Conservation (phyloP, 257 asterid genomes). For the Primulina huaijiensis region DNA sequence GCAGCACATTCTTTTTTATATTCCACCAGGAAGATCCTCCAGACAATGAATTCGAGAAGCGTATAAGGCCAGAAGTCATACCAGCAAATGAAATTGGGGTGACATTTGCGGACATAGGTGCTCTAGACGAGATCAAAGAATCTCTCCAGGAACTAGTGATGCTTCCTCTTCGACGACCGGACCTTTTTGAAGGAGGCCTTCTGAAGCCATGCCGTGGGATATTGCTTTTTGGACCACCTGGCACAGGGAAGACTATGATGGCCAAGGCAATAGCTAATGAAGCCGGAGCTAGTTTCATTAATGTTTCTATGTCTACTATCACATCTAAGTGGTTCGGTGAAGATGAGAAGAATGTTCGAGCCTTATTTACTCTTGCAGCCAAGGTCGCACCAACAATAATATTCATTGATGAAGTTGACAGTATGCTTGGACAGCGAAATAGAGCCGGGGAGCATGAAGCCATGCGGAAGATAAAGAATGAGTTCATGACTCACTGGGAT, state of each 20-base stretch:
- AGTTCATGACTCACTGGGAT: slow-evolving; percentile 93
- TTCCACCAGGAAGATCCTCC: slow-evolving; percentile 62
- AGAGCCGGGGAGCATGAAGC: slow-evolving; percentile 90
- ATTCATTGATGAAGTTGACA: slow-evolving; percentile 89
- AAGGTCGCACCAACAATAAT: slow-evolving; percentile 86
- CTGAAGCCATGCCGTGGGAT: slow-evolving; percentile 88
- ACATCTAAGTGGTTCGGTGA: slow-evolving; percentile 95
- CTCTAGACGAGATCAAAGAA: slow-evolving; percentile 78
- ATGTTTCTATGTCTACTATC: slow-evolving; percentile 77
- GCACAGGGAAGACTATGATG: slow-evolving; percentile 87
- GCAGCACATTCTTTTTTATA: slow-evolving; percentile 7
- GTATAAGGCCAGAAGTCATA: slow-evolving; percentile 83
- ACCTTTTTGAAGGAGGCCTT: slow-evolving; percentile 83
- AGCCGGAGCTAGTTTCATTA: slow-evolving; percentile 88
- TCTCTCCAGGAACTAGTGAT: slow-evolving; percentile 85
- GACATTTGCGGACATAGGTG: slow-evolving; percentile 82
- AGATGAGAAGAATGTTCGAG: slow-evolving; percentile 87
- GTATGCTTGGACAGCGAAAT: slow-evolving; percentile 84
- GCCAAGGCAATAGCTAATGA: slow-evolving; percentile 90
- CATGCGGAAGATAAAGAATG: slow-evolving; percentile 84
- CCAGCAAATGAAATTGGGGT: slow-evolving; percentile 74
- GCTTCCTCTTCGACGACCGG: slow-evolving; percentile 82
- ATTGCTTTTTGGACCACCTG: slow-evolving; percentile 88
- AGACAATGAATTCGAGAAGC: slow-evolving; percentile 85
- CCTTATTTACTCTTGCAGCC: slow-evolving; percentile 76